Base-by-base conservation (phyloP, 148 eudicot genomes). In the Drosera capensis region DNA sequence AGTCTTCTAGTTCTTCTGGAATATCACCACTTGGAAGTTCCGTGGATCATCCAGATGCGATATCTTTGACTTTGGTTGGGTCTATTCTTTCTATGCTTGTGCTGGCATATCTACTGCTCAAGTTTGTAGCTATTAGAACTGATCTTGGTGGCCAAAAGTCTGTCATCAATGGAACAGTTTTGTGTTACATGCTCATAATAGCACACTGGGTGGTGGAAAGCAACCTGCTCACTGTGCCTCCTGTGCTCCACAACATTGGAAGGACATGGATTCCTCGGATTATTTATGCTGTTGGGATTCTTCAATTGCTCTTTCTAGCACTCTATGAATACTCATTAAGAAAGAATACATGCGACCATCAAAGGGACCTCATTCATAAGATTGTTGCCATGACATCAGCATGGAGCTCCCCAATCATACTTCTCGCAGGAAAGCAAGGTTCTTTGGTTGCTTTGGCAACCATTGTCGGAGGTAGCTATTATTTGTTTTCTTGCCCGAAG, bases 401-500 rank as follows among this genome's bases (percentile, higher is more conserved):
- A 14, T 92, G 80, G 74, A 79, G 94, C 64, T 67, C 94, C 48
- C 64, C 82, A 23, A 52, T 85, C 41, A 72, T 92, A 40, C 51
- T 85, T 25, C 65, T 92, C n/a, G 78, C 82, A 29, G 99, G 95
- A 29, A 92, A 68, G 59, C 99, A 85, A 72, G 99, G 99, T 23
- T 68, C 86, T 37, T 53, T 76, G 59, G 56, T 70, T 59, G 85
- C 73, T 53, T 43, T 92, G 43, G 86, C 75, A 57, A 57, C 72
- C 34, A 49, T 92, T 20, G 62, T 66, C 45, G 95, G 81, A 85
- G 99, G 99, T 85, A 55, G 65, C 42, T 57, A 43, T 42, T 43
- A 52, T 51, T 52, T 49, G 25, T 9, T 13, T 20, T 36, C 1
- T 2, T 25, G 19, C 13, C 18, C 14, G 4, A 6, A 14, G 15